A percentile compares a stretch with the other conserved stretches of the same genome.
These are phyloP conservation scores for Boletus huronensis DNA, from an alignment of 768 basidiomycete species.

Conservation along the genomic window DNA sequence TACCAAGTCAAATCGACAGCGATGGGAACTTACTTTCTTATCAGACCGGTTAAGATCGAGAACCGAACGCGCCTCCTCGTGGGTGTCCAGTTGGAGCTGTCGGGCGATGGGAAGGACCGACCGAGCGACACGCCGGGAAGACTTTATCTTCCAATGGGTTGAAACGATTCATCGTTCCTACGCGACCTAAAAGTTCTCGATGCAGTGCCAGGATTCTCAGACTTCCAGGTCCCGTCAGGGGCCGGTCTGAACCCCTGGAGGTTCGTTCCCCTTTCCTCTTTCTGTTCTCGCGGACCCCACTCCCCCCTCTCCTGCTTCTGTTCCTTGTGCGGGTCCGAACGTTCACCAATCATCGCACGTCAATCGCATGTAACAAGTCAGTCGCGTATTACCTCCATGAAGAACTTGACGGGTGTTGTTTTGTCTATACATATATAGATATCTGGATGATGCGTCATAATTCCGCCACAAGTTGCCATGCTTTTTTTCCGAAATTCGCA, in stretches of 20 bases:
- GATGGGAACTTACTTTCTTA: not conserved
- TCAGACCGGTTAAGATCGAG: not conserved
- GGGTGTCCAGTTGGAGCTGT: not conserved
- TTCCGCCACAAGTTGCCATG: not conserved
- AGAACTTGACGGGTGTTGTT: conserved; percentile 3
- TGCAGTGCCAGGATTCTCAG: not conserved
- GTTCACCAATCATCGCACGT: conserved; percentile 2
- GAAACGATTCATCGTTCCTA: not conserved
- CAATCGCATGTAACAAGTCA: not conserved
- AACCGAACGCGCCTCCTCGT: not conserved
- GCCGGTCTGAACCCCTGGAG: not conserved
- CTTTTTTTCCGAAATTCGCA: not conserved
- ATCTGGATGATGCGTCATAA: not conserved
- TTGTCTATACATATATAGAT: not conserved
- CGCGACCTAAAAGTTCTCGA: not conserved
- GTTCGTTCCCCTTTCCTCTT: not conserved
- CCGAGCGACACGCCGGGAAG: not conserved
- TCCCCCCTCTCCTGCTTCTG: not conserved
- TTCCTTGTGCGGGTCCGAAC: conserved; percentile 5
- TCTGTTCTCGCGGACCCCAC: conserved; percentile 1
- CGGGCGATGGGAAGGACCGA: not conserved
- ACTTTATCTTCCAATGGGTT: not conserved
- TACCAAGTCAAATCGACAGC: not conserved
- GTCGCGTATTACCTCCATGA: conserved; percentile 5
- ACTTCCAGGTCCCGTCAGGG: not conserved